Evolutionary conservation across 1,139 yeast species (phyloP).

Genomic region (Tardiomyces digboiensis): DNA sequence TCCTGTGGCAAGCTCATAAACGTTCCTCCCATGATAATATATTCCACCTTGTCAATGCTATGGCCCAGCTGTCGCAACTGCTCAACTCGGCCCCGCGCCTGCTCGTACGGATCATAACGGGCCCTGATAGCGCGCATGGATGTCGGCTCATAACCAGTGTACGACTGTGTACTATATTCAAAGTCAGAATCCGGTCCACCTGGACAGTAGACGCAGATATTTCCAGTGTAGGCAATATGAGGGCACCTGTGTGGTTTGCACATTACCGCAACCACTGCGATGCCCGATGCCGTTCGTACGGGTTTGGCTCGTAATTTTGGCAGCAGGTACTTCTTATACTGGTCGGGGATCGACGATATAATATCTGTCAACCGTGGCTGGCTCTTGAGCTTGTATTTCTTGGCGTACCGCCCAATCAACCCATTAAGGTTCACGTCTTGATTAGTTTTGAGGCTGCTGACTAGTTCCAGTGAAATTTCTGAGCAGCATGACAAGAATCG

Average conservation of each 20-base stretch:
- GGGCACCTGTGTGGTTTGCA: conserved; percentile 99
- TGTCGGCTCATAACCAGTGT: conserved; percentile 98
- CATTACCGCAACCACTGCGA: conserved; percentile 99
- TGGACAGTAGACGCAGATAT: conserved; percentile 97
- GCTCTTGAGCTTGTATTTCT: conserved; percentile 80
- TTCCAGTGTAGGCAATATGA: conserved; percentile 97
- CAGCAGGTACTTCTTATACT: conserved; percentile 78
- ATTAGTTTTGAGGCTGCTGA: conserved; percentile 61
- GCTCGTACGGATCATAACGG: conserved; percentile 96
- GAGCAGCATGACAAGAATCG: conserved; percentile 89
- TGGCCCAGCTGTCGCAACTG: conserved; percentile 94
- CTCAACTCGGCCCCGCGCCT: conserved; percentile 95
- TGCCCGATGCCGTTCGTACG: conserved; percentile 94
- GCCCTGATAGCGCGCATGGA: conserved; percentile 99
- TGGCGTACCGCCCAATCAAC: conserved; percentile 72
- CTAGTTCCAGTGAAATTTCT: conserved; percentile 83
- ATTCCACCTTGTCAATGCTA: conserved; percentile 94
- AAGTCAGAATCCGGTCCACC: conserved; percentile 99
- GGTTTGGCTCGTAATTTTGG: conserved; percentile 97
- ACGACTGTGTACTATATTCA: conserved; percentile 95
- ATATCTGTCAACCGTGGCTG: conserved; percentile 96
- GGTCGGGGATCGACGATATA: conserved; percentile 93
- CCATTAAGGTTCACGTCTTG: conserved; percentile 89
- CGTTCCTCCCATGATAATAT: conserved; percentile 98
- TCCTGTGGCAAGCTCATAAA: conserved; percentile 91